Base-by-base conservation (phyloP, 345 rosid species). In the Euphorbia lathyris region DNA sequence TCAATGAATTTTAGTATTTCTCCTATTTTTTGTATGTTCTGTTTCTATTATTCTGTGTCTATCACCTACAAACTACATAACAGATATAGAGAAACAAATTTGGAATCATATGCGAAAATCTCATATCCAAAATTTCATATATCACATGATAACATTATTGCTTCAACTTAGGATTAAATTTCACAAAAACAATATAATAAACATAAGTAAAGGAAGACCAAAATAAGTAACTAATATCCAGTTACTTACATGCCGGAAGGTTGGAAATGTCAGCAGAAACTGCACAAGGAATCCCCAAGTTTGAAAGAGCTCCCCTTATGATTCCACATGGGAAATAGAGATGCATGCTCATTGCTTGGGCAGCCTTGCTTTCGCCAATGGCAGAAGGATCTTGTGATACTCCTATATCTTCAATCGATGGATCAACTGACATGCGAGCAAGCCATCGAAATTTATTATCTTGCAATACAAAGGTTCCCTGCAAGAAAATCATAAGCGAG, bases 391-490 rank as follows among this genome's bases (percentile, higher is more conserved):
- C 97, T 72, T 80, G 82, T 1, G 90, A 66, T 40, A 40, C 10
- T 72, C 79, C 78, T 10, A 65, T 67, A 25, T 72, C 81, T 68
- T 88, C 96, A 56, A 77, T 53, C 38, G 92, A 71, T 70, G 87
- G 83, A 75, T 89, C 91, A 23, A 78, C 50, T 0, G 97, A 83
- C 79, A 96, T 85, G 53, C 86, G 91, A 58, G 97, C 78, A 47
- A 92, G 88, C 96, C 98, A 96, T 5, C 93, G 87, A 69, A 96
- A 96, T 58, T 76, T 80, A 82, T 89, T 96, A 77, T 96, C 98
- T 86, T 96, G 99, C 86, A 96, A 78, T 66, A 96, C 99, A 83
- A 89, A 96, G 32, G 99, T 96, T 57, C 99, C 99, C 99, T 96
- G 73, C 45, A 86, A 75, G 63, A 76, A 5, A 77, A 55, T 50